A percentile compares a stretch with the other conserved stretches of the same genome.
These are phyloP conservation scores for Climacium dendroides DNA, from an alignment of 225 moss, liverwort and hornwort genomes.

Conservation along the genomic window DNA sequence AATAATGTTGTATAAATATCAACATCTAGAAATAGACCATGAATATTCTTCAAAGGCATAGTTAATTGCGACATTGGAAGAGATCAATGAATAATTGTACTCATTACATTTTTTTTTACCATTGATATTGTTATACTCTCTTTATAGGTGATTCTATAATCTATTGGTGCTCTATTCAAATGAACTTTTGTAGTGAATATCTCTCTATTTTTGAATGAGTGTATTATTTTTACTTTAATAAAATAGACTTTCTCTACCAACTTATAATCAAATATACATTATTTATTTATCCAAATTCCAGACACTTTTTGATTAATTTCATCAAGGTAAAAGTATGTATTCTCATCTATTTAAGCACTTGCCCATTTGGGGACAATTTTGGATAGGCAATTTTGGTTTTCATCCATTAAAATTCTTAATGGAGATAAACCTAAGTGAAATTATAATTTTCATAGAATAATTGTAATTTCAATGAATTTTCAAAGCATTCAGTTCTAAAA, in stretches of 20 bases:
- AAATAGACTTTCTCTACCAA: background rate
- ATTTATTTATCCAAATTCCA: background rate
- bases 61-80: background rate
- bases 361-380: background rate
- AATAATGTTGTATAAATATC: background rate
- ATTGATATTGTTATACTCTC: background rate
- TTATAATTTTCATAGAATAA: background rate
- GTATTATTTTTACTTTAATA: background rate
- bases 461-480: background rate
- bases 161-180: background rate
- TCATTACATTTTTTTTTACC: background rate
- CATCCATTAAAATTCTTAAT: background rate
- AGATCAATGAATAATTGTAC: background rate
- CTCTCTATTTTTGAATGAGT: background rate
- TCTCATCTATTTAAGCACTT: background rate
- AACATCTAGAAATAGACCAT: background rate
- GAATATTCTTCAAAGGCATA: background rate
- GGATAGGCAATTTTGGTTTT: background rate
- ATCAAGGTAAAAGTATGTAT: background rate
- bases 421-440: background rate
- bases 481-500: fast-evolving
- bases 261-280: background rate
- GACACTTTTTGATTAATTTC: background rate
- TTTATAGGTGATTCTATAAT: background rate
- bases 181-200: no score